Percentiles rank a stretch among this genome's conserved stretches.
Evolutionary conservation across 2,329 filamentous ascomycete genomes (phyloP).

Genomic region (Penicillium sp.): DNA sequence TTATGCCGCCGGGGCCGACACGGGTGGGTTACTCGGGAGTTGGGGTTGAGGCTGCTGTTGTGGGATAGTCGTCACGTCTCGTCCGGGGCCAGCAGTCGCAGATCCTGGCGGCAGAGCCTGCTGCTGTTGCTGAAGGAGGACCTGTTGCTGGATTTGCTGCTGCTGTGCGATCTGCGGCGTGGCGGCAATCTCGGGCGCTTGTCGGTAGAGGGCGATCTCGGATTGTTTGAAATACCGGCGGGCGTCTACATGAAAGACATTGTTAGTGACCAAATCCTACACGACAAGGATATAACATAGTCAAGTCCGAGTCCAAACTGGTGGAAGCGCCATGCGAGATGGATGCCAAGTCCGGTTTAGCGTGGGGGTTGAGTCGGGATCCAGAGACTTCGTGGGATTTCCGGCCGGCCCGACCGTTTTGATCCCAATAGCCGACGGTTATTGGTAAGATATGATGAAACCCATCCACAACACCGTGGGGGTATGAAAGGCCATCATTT

Average conservation of each 20-base stretch:
- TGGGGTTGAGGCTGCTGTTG: slow-evolving; percentile 11
- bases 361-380: slow-evolving; percentile 31
- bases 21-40: slow-evolving; percentile 14
- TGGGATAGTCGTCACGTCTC: slow-evolving; percentile 19
- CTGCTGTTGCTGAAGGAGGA: slow-evolving; percentile 35
- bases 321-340: slow-evolving; percentile 25
- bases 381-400: slow-evolving; percentile 15
- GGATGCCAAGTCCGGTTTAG: slow-evolving; percentile 27
- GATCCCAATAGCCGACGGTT: slow-evolving; percentile 39
- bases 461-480: slow-evolving; percentile 5
- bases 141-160: slow-evolving; percentile 41
- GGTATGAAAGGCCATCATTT: slow-evolving; percentile 5
- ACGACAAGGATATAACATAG: slow-evolving; percentile 1
- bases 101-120: slow-evolving; percentile 38
- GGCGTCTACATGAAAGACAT: slow-evolving; percentile 61
- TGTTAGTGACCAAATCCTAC: slow-evolving; percentile 9
- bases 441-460: slow-evolving; percentile 23
- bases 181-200: slow-evolving; percentile 53
- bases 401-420: slow-evolving; percentile 24
- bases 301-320: slow-evolving; percentile 18
- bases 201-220: slow-evolving; percentile 93
- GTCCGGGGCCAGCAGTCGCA: slow-evolving; percentile 34
- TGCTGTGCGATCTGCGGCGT: slow-evolving; percentile 42
- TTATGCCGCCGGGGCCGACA: slow-evolving; percentile 29
- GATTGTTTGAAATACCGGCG: slow-evolving; percentile 98